Base-by-base conservation (phyloP, 2,329 filamentous ascomycete genomes). In the Claviceps maximensis region DNA sequence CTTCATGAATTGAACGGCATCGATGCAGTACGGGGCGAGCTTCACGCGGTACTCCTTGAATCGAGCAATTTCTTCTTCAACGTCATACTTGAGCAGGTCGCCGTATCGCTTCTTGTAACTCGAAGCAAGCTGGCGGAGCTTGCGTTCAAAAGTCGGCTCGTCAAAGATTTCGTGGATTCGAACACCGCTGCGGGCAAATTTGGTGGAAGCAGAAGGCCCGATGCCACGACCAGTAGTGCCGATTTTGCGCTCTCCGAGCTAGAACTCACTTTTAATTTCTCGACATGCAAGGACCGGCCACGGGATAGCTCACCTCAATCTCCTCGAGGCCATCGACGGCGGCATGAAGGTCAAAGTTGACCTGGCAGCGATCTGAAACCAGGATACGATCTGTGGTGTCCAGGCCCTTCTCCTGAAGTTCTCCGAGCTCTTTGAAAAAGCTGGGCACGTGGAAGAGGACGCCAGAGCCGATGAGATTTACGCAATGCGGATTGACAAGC, bases 381-480 rank as follows among this genome's bases (percentile, higher is more conserved):
- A 80, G 77, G 59, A 87, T 79, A 58, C 74, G 69, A 47, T 74
- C 70, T 56, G 64, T 63, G 41, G 53, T 53, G 36, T 54, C 47
- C 27, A 56, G 47, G 13, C 52, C 56, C 41, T 59, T 69, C 21
- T 62, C 61, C 41, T 71, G 65, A 10, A 75, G 66, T 33, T 66
- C 67, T 6, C 61, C 53, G 19, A 74, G 64, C 60, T 75, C 71
- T 36, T 60, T 63, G 61, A 73, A 73, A 58, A 74, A 74, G 42
- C 59, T 65, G 8, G 65, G 65, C 46, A 59, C 75, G 67, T 87
- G 79, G 58, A 87, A 81, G 55, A 87, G 79, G 42, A 79, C 76
- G 47, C 75, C 84, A 49, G 82, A 84, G 55, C 85, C 86, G 64
- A 90, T 84, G 54, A 90, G 72, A 70, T 89, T 90, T 61, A 80